phyloP scores from a whole-genome alignment of 495 filamentous ascomycete species.

The Daldinia bambusicola region DNA sequence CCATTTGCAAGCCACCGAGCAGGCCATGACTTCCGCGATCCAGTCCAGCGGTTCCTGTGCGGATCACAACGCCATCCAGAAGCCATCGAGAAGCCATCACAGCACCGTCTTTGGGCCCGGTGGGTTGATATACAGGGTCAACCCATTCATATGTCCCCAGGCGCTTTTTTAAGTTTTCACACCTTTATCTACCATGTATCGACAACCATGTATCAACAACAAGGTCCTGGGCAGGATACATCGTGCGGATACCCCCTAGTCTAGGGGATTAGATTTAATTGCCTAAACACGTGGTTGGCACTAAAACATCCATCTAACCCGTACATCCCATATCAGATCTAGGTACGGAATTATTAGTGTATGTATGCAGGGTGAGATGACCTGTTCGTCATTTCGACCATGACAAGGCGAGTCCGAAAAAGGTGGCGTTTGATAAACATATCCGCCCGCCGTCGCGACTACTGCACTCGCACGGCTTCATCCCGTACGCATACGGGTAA shows the following conservation, averaged over 20 bases:
- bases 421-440: constrained; percentile 34
- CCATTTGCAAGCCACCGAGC: constrained; percentile 37
- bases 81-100: constrained; percentile 11
- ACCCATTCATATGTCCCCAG: not conserved
- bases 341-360: constrained; percentile 36
- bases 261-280: constrained; percentile 26
- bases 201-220: constrained; percentile 8
- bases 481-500: constrained; percentile 36
- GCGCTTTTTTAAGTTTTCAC: no score
- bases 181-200: not conserved
- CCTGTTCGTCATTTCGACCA: constrained; percentile 39
- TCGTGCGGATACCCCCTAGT: constrained; percentile 28
- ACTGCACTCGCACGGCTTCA: constrained; percentile 33
- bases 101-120: constrained; percentile 23
- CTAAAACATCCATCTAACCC: constrained; percentile 25
- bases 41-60: constrained; percentile 33
- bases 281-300: constrained; percentile 42
- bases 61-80: constrained; percentile 34
- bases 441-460: constrained; percentile 25
- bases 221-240: not conserved
- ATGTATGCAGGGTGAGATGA: constrained; percentile 28
- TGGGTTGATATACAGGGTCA: constrained; percentile 10
- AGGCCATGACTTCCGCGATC: constrained; percentile 27
- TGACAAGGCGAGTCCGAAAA: constrained; percentile 21
- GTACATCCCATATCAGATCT: constrained; percentile 34